These are phyloP conservation scores for Plenodomus lindquistii DNA, from an alignment of 2,329 filamentous ascomycete genomes.

Conservation along the genomic window DNA sequence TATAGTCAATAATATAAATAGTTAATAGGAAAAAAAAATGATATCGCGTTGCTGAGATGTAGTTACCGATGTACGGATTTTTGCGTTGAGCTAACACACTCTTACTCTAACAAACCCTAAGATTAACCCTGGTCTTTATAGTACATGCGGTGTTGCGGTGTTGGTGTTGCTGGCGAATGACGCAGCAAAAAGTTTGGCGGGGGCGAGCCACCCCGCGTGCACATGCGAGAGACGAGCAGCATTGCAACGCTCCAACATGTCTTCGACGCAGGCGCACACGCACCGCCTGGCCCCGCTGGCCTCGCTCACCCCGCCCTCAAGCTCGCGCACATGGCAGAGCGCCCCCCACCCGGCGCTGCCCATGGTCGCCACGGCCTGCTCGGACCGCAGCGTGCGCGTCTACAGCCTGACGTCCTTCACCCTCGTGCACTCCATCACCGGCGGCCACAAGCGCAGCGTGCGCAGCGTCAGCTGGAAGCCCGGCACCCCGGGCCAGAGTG, in stretches of 20 bases:
- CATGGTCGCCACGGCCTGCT: constrained; percentile 84
- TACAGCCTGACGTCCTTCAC: constrained; percentile 84
- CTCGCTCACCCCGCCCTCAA: constrained; percentile 57
- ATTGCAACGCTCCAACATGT: constrained; percentile 22
- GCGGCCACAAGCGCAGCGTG: constrained; percentile 90
- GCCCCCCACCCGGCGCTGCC: constrained; percentile 84
- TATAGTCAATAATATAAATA: too few species aligned
- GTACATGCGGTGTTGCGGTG: too few species aligned
- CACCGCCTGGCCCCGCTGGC: constrained; percentile 50
- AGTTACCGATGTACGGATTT: too few species aligned
- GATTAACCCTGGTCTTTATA: too few species aligned
- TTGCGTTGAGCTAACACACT: too few species aligned
- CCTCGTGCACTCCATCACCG: constrained; percentile 76
- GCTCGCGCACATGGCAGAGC: constrained; percentile 78
- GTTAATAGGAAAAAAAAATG: too few species aligned
- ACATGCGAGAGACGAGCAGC: too few species aligned
- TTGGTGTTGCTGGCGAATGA: too few species aligned
- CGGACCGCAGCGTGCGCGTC: constrained; percentile 82
- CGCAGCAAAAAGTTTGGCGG: too few species aligned
- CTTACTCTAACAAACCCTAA: too few species aligned
- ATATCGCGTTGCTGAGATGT: too few species aligned
- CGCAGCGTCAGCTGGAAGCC: constrained; percentile 88
- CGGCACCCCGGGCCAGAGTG: constrained; percentile 60
- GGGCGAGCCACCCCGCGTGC: too few species aligned
- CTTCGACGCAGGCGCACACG: constrained; percentile 16